Base-by-base conservation (phyloP, 805 yeast species). In the Phaffomyces antillensis region DNA sequence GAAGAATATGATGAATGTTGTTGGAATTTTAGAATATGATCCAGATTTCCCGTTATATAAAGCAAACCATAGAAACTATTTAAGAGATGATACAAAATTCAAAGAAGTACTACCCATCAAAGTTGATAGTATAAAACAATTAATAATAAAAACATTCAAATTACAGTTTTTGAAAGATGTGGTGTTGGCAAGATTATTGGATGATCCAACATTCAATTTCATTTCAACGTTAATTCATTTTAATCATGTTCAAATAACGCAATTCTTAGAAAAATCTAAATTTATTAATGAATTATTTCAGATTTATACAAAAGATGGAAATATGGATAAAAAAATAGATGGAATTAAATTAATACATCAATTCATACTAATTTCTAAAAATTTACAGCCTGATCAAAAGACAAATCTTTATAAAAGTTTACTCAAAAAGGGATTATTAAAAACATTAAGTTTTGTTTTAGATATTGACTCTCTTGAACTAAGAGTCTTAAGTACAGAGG, bases 11-110 rank as follows among this genome's bases (percentile, higher is more conserved):
- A 56, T 70, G 54, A 84, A 85, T 1, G 65, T 87, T 4, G 75
- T 83, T 12, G 96, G 96, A 1, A 83, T 88, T 12, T 64, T 91
- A 39, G 99, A 93, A 62, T 84, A 88, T 62, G 97, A 93, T 61
- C 85, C 93, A 0, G 95, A 86, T 45, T 87, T 76, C 55, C 96
- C 96, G 1, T 71, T 72, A 13, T 72, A 73, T 51, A 89, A 87
- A 62, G 87, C 96, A 5, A 83, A 86, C 53, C 87, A 86, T 65
- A 68, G 96, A 42, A 77, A 77, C 20, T 83, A 76, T 56, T 61
- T 88, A 30, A 57, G 60, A 4, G 73, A 79, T 49, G 77, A 78
- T 39, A 65, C 81, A 7, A 71, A 72, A 36, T 83, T 86, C 65
- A 83, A 83, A 60, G 83, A 83, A 52, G 85, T 89, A 4, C 65